phyloP scores from a whole-genome alignment of 1,139 yeast genomes.

The Suhomyces ambrosiae region DNA sequence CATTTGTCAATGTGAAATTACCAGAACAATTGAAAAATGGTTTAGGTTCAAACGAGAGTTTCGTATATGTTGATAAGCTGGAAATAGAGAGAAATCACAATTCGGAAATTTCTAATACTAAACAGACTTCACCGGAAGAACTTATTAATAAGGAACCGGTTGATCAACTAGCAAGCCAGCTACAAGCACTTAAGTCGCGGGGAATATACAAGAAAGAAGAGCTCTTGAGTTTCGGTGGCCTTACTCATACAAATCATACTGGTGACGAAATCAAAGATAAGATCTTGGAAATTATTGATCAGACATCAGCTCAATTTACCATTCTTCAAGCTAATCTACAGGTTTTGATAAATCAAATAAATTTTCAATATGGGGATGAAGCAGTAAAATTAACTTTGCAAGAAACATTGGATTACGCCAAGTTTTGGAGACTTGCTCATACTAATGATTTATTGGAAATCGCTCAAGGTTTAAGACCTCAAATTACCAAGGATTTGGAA shows the following conservation, averaged over 20 bases:
- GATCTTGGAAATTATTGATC: conserved; percentile 9
- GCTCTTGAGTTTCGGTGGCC: conserved; percentile 13
- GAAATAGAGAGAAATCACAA: no score
- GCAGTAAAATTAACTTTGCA: conserved; percentile 5
- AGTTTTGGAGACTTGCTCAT: conserved; percentile 17
- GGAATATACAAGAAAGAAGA: conserved; percentile 13
- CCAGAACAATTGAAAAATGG: background rate
- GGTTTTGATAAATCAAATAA: conserved; percentile 9
- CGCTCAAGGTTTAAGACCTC: conserved; percentile 7
- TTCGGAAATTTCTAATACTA: no score
- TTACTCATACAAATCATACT: conserved; percentile 9
- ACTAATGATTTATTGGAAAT: conserved; percentile 11
- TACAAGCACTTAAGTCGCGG: conserved; percentile 7
- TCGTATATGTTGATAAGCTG: conserved; percentile 8
- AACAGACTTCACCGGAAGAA: background rate
- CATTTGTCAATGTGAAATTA: background rate
- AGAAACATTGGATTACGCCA: conserved; percentile 12
- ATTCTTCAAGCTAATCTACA: conserved; percentile 14
- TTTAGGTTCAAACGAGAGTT: conserved; percentile 1
- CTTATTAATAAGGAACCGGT: background rate
- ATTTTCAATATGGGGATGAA: conserved; percentile 9
- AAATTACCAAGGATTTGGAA: conserved; percentile 3
- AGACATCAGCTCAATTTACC: conserved; percentile 13
- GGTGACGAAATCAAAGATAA: conserved; percentile 6
- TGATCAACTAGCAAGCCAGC: conserved; percentile 5